Conservation (phyloP, 179 eudicot genomes). For the Spergularia azorica region DNA sequence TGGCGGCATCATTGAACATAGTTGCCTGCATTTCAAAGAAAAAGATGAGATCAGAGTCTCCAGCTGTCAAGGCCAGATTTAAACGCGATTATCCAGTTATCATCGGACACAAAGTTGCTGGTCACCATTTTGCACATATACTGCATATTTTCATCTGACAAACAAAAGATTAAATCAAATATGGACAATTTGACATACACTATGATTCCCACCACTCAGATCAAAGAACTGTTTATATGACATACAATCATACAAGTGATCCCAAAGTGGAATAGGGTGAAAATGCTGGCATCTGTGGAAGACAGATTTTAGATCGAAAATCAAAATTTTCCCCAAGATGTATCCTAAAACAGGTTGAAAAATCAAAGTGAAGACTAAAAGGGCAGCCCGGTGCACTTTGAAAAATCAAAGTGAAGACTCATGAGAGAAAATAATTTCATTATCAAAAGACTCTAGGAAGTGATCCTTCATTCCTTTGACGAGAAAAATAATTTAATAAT, state of each 20-base stretch:
- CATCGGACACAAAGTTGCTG: slow-evolving; percentile 9
- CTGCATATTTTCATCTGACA: background rate
- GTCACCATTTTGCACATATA: background rate
- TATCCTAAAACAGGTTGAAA: background rate
- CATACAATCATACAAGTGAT: background rate
- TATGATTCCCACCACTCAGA: background rate
- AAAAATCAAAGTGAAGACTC: no score
- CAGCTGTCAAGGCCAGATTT: background rate
- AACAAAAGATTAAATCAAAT: background rate
- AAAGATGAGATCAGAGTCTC: slow-evolving; percentile 21
- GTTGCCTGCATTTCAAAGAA: slow-evolving; percentile 82
- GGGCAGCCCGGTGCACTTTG: no score
- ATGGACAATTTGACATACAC: background rate
- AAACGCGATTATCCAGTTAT: slow-evolving; percentile 6
- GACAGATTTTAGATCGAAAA: background rate
- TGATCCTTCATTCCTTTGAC: background rate
- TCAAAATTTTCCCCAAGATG: background rate
- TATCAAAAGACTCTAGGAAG: background rate
- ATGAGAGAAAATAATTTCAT: no score
- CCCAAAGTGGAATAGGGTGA: background rate
- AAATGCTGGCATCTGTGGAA: background rate
- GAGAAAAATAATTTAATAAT: no score
- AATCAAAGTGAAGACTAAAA: background rate
- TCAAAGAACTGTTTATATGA: slow-evolving; percentile 4
- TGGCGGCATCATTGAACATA: slow-evolving; percentile 88